Evolutionary conservation across 768 basidiomycete species (phyloP).

Genomic region (Kwoniella sp.): DNA sequence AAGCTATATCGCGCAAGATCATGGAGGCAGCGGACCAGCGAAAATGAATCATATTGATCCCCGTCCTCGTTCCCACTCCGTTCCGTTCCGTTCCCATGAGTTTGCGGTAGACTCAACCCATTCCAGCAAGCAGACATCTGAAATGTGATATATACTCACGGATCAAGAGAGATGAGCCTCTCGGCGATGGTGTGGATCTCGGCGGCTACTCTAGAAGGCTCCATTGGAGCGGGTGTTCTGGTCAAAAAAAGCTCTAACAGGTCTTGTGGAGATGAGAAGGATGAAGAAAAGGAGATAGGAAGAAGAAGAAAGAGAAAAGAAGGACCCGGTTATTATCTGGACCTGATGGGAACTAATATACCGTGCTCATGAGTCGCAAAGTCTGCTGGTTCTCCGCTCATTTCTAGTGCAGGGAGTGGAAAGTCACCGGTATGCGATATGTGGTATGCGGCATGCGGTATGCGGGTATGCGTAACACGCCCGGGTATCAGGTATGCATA

Average conservation of each 20-base stretch:
- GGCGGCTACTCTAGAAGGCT: constrained; percentile 23
- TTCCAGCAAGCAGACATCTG: too few relatives aligned
- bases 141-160: constrained; percentile 25
- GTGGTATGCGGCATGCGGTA: not conserved
- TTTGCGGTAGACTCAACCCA: too few relatives aligned
- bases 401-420: not conserved
- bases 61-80: too few relatives aligned
- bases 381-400: too few relatives aligned
- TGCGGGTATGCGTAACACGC: too few relatives aligned
- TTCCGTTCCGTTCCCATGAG: not conserved
- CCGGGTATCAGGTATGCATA: too few relatives aligned
- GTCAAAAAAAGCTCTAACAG: not conserved
- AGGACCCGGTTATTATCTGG: constrained; percentile 1
- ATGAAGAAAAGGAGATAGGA: constrained; percentile 1
- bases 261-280: not conserved
- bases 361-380: not conserved
- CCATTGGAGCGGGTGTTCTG: constrained; percentile 20
- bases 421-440: constrained; percentile 13
- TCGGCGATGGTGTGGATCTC: constrained; percentile 28
- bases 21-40: too few relatives aligned
- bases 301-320: constrained; percentile 8
- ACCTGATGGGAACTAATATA: constrained; percentile 1
- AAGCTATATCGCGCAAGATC: too few relatives aligned
- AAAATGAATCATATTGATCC: too few relatives aligned
- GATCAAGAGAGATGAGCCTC: constrained; percentile 38